phyloP scores from a whole-genome alignment of 225 moss, liverwort and hornwort genomes.

The Marchantia polymorpha region DNA sequence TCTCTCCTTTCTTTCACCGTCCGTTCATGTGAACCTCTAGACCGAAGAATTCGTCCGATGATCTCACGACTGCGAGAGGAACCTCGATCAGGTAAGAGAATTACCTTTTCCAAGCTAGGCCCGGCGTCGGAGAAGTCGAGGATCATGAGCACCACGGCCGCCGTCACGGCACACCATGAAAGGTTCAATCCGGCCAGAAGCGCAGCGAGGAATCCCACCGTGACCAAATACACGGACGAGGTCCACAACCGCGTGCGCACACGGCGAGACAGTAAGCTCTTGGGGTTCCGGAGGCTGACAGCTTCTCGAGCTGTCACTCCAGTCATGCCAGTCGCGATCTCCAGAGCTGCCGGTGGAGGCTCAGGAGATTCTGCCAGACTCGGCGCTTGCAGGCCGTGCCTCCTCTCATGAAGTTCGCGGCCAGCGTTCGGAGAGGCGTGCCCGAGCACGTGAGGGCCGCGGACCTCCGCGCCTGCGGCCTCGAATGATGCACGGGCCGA shows the following conservation, averaged over 20 bases:
- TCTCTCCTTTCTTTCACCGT: too few relatives aligned
- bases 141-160: conserved; percentile 66
- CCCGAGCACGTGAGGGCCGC: neutral
- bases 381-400: neutral
- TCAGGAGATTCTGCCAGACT: neutral
- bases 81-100: neutral
- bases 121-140: conserved; percentile 83
- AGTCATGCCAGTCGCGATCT: neutral
- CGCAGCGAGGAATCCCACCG: conserved; percentile 79
- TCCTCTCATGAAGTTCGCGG: neutral
- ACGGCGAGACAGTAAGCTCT: neutral
- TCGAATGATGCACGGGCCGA: neutral
- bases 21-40: too few relatives aligned
- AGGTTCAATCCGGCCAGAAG: conserved; percentile 74
- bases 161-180: conserved; percentile 72
- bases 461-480: neutral
- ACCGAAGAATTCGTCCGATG: neutral
- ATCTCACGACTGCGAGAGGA: neutral
- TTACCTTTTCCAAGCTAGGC: conserved; percentile 77
- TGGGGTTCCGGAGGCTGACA: neutral
- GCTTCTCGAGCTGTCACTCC: conserved; percentile 10
- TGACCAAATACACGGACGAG: conserved; percentile 56
- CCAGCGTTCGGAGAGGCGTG: neutral
- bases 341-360: neutral
- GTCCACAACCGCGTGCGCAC: conserved; percentile 45